A percentile compares a stretch with the other conserved stretches of the same genome.
These are phyloP conservation scores for Echeveria elegans DNA, from an alignment of 164 flowering plant species.

Conservation along the genomic window DNA sequence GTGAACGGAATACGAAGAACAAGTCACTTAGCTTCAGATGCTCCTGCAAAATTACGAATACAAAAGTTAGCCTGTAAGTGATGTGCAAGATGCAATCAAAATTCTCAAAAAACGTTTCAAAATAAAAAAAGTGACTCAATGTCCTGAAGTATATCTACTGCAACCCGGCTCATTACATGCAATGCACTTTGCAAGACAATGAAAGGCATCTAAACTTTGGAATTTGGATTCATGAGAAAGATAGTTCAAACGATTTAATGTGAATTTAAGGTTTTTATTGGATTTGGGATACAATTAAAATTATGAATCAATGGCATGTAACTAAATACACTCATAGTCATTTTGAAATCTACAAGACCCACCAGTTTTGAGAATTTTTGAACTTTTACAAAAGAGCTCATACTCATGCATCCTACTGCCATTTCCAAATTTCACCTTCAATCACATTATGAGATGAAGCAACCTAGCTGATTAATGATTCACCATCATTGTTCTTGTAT, in stretches of 20 bases:
- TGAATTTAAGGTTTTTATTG: neutral
- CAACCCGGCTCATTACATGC: neutral
- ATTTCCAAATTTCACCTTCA: neutral
- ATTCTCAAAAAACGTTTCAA: neutral
- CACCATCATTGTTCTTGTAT: too few relatives aligned
- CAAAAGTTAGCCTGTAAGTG: neutral
- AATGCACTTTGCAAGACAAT: neutral
- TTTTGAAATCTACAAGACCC: neutral
- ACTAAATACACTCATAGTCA: neutral
- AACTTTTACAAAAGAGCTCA: neutral
- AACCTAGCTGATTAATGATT: too few relatives aligned
- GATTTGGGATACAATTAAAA: neutral
- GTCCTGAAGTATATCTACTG: neutral
- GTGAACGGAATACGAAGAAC: slow-evolving; percentile 88
- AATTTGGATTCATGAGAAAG: neutral
- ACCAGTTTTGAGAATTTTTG: neutral
- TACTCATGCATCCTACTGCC: neutral
- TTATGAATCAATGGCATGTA: neutral
- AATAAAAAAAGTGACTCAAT: too few relatives aligned
- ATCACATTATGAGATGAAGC: too few relatives aligned
- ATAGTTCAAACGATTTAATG: neutral
- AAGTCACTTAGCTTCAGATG: slow-evolving; percentile 85
- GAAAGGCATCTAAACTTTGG: neutral
- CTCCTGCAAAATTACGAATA: slow-evolving; percentile 57
- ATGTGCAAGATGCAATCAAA: neutral